phyloP scores from a whole-genome alignment of 345 rosid genomes.

The Durio zibethinus region DNA sequence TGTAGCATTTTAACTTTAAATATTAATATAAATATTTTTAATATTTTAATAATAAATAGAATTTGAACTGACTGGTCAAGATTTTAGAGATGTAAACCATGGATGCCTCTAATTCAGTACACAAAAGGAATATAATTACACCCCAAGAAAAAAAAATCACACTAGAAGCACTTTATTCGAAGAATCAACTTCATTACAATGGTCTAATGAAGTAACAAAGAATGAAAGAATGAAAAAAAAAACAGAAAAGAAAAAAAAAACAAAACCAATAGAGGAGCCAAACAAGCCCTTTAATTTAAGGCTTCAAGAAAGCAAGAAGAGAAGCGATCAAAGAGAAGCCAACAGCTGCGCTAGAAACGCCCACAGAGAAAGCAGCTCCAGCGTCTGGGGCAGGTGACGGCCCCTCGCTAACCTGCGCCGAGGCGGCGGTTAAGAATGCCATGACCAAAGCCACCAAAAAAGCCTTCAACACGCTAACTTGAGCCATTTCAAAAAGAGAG shows the following conservation, averaged over 20 bases:
- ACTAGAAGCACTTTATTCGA: background rate
- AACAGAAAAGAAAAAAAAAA: background rate
- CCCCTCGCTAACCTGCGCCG: constrained; percentile 39
- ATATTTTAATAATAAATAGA: too few relatives aligned
- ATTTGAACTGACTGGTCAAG: too few relatives aligned
- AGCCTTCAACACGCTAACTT: constrained; percentile 16
- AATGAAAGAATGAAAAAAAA: too few relatives aligned
- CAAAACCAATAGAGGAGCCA: background rate
- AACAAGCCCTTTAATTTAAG: background rate
- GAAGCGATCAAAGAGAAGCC: constrained; percentile 28
- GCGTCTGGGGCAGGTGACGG: constrained; percentile 31
- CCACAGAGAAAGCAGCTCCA: constrained; percentile 32
- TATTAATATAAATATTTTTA: too few relatives aligned
- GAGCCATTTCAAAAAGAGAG: constrained; percentile 24
- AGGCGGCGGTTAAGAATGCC: constrained; percentile 18
- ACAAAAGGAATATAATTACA: too few relatives aligned
- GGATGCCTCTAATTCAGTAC: too few relatives aligned
- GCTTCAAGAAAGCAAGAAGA: constrained; percentile 29
- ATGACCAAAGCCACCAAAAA: constrained; percentile 15
- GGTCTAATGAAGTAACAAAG: background rate
- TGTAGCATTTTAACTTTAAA: too few relatives aligned
- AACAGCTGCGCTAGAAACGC: constrained; percentile 25
- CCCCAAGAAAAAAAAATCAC: background rate
- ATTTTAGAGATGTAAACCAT: too few relatives aligned
- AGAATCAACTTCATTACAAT: background rate